A percentile compares a stretch with the other conserved stretches of the same genome.
Evolutionary conservation across 768 basidiomycete species (phyloP).

Genomic region (Boletus patriciae): DNA sequence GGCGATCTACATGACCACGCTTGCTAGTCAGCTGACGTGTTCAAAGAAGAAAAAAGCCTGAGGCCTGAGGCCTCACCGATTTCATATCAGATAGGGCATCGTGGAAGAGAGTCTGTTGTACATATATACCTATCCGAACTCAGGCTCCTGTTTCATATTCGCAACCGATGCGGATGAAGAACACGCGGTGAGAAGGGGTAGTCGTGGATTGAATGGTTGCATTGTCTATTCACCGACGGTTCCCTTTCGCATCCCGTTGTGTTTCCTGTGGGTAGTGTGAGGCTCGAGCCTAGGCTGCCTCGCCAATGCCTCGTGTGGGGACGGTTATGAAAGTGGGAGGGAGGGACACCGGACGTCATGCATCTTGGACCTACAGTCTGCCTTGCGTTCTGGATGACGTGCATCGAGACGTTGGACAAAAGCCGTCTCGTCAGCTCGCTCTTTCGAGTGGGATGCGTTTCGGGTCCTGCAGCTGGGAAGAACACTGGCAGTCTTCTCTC

Average conservation of each 20-base stretch:
- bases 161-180: constrained; percentile 9
- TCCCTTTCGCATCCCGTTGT: background rate
- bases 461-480: constrained; percentile 5
- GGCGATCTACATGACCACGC: constrained; percentile 12
- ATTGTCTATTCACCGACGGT: background rate
- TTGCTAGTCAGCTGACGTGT: constrained; percentile 13
- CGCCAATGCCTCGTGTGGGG: constrained; percentile 23
- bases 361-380: background rate
- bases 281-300: constrained; percentile 15
- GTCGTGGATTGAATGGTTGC: background rate
- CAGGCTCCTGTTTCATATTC: constrained; percentile 26
- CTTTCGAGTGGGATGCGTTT: background rate
- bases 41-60: background rate
- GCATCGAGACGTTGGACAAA: background rate
- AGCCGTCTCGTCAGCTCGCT: background rate
- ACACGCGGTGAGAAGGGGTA: constrained; percentile 7
- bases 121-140: background rate
- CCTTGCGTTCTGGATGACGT: constrained; percentile 1
- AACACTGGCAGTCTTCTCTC: constrained; percentile 3
- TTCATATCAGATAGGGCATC: constrained; percentile 18
- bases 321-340: background rate
- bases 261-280: background rate
- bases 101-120: constrained; percentile 4
- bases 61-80: constrained; percentile 8
- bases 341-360: background rate